Evolutionary conservation across 306 rosid genomes (phyloP), one percentile per base, ranked within the genome.

Genomic region (Elaeagnus macrophylla): DNA sequence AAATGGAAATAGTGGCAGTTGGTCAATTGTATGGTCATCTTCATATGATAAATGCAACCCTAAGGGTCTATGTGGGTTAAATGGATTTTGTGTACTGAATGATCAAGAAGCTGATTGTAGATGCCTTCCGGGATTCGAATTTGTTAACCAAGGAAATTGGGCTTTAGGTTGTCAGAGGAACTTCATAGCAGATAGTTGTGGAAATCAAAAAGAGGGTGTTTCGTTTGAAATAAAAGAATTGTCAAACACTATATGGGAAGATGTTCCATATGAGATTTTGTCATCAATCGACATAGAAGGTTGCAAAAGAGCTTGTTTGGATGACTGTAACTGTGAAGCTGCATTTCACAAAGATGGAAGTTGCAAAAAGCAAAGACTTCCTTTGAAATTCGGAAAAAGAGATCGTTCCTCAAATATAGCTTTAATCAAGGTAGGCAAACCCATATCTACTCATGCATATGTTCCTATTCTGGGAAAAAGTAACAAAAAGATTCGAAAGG

Each of bases 271-370:
- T 25, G 4, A 25, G 32, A 5, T 25, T 25, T 25, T 25, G 32
- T 25, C 32, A 25, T 25, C 32, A 25, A 25, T 5, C 4, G 0
- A 13, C 5, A 67, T 72, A 49, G 52, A 68, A 10, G 72, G 72
- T 67, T 58, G 79, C 39, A 59, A 45, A 10, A 19, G 46, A 0
- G 68, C 56, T 36, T 77, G 82, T 48, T 7, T 77, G 37, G 32
- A 1, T 1, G 78, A 72, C 20, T 77, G 79, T 10, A 72, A 65
- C 0, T 77, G 82, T 36, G 69, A 51, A 0, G 61, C 3, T 7
- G 79, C 59, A 7, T 5, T 73, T 35, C 53, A 41, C 19, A 16
- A 12, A 4, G 11, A 6, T 10, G 17, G 45, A 2, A 1, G 16
- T 0, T 73, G 83, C 19, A 40, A 7, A 18, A 77, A 73, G 65